Evolutionary conservation across 805 yeast species (phyloP), one percentile per base, ranked within the genome.

Genomic region (Metschnikowia anglica): DNA sequence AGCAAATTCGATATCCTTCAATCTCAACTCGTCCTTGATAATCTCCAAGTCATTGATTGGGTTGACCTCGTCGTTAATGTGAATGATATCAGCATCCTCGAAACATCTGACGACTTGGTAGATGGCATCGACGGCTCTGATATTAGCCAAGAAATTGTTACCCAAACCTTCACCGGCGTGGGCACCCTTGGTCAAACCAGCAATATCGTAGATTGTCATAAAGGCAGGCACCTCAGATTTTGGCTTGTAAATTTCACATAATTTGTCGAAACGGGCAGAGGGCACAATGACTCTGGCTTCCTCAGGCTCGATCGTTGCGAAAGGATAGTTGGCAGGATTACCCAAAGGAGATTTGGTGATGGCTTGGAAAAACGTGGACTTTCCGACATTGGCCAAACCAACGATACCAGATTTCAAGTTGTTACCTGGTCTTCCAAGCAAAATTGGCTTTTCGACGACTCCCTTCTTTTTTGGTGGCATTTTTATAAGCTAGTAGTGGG

Each of bases 11-110:
- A 93, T 89, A 70, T 93, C 99, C 74, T 93, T 93, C 64, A 91
- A 77, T 72, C 97, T 84, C 68, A 93, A 80, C 74, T 93, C 99
- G 52, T 85, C 87, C 54, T 78, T 76, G 63, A 93, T 88, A 63
- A 93, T 91, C 53, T 87, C 93, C 70, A 93, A 79, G 71, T 93
- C 99, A 63, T 96, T 87, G 39, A 80, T 83, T 51, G 99, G 99
- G 70, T 93, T 82, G 49, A 93, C 55, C 45, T 68, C 66, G 59
- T 90, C 97, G 72, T 89, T 96, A 59, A 93, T 86, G 71, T 93
- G 99, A 57, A 90, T 89, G 59, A 93, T 93, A 63, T 93, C 99
- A 28, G 97, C 95, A 68, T 93, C 99, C 62, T 89, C 96, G 61
- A 93, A 53, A 32, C 55, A 51, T 44, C 89, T 66, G 8, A 83